Base-by-base conservation (phyloP, 164 flowering plant genomes). In the Annona squamosa region DNA sequence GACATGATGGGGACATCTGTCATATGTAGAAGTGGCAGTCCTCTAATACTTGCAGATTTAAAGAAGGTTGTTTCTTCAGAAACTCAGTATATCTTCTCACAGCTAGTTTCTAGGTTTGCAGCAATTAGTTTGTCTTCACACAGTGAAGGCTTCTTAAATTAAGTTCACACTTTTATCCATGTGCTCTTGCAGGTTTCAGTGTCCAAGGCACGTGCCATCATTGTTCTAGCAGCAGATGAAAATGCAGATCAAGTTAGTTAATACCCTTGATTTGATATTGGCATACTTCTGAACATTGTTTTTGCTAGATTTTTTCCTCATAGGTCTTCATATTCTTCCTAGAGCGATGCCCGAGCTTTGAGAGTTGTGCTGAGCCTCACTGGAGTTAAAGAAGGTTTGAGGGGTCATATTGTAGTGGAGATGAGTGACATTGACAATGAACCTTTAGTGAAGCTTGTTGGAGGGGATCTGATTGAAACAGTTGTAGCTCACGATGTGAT, bases 401-500 rank as follows among this genome's bases (percentile, higher is more conserved):
- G 80, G 71, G 97, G 96, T 71, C 98, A 91, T 83, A 93, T 94
- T 76, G 98, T 94, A 73, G 98, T 94, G 5, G 98, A 91, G 82
- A 86, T 94, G 96, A 90, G 97, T 77, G 98, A 91, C 81, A 87
- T 94, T 78, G 97, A 90, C 80, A 94, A 91, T 81, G 97, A 94
- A 73, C 97, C 96, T 52, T 81, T 94, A 75, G 98, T 94, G 81
- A 91, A 94, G 84, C 97, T 94, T 84, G 98, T 94, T 78, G 98
- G 96, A 64, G 98, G 97, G 67, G 96, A 90, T 64, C 87, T 88
- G 59, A 85, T 91, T 74, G 98, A 94, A 83, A 94, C 96, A 56
- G 97, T 94, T 78, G 98, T 91, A 76, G 97, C 98, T n/a, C 98
- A 91, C 84, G 98, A 94, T 84, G 98, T 94, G 79, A 94, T 94